Percentiles rank a stretch among this genome's conserved stretches.
These are phyloP conservation scores for Physaria fendleri DNA, from an alignment of 345 rosid species.

Conservation along the genomic window DNA sequence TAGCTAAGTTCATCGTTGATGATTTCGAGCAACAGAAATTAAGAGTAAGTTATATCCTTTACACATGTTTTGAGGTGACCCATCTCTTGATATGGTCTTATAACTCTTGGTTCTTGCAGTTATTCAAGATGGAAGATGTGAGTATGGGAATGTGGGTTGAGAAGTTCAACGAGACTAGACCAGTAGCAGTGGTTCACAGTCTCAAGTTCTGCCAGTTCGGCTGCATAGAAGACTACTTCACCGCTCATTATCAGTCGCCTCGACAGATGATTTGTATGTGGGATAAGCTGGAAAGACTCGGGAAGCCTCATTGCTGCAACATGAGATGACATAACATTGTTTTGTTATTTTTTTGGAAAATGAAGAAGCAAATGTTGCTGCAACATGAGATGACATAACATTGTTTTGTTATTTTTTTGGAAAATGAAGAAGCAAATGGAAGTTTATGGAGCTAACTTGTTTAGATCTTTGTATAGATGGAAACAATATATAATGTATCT, in stretches of 20 bases:
- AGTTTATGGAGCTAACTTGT: conserved; percentile 26
- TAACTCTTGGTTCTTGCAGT: conserved; percentile 35
- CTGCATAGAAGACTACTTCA: conserved; percentile 79
- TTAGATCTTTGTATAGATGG: conserved; percentile 18
- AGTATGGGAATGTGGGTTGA: conserved; percentile 99
- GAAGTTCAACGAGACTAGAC: conserved; percentile 69
- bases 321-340: conserved; percentile 53
- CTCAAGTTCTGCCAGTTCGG: conserved; percentile 89
- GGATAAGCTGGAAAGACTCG: conserved; percentile 56
- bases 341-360: too few species aligned
- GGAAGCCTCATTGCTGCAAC: conserved; percentile 79
- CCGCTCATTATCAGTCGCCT: conserved; percentile 96
- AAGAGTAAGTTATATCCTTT: conserved; percentile 44
- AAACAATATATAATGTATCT: conserved; percentile 21
- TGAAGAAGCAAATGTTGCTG: too few species aligned
- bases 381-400: conserved; percentile 65
- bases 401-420: too few species aligned
- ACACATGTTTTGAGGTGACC: background rate
- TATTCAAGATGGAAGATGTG: conserved; percentile 99
- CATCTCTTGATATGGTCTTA: background rate
- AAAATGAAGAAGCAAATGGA: conserved; percentile 18
- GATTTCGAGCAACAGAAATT: conserved; percentile 72
- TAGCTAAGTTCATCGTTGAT: conserved; percentile 60
- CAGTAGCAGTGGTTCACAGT: conserved; percentile 74
- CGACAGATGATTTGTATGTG: conserved; percentile 91